These are phyloP conservation scores for Arabis alpina DNA, from an alignment of 345 rosid genomes.

Conservation along the genomic window DNA sequence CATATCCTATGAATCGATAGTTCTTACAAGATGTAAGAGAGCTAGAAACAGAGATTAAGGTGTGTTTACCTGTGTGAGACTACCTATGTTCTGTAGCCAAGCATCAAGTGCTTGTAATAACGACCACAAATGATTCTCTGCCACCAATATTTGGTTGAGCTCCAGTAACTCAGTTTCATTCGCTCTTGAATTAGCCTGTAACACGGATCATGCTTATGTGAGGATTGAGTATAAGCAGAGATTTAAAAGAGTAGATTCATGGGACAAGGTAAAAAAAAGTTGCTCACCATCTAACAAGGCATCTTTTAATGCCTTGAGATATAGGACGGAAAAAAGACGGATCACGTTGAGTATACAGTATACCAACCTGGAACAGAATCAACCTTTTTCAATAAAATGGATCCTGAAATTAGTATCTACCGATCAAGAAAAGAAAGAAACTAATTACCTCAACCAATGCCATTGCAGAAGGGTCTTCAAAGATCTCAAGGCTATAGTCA, in stretches of 20 bases:
- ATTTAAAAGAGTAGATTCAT: slow-evolving; percentile 16
- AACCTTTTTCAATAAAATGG: neutral
- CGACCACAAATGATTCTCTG: slow-evolving; percentile 80
- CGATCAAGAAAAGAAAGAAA: slow-evolving; percentile 2
- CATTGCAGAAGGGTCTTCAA: slow-evolving; percentile 86
- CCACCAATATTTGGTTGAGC: slow-evolving; percentile 60
- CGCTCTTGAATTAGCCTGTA: slow-evolving; percentile 81
- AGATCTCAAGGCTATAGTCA: slow-evolving; percentile 83
- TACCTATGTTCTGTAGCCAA: slow-evolving; percentile 47
- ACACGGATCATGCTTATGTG: neutral
- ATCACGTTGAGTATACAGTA: slow-evolving; percentile 87
- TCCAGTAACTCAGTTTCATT: slow-evolving; percentile 61
- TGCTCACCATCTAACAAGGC: slow-evolving; percentile 88
- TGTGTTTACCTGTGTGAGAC: slow-evolving; percentile 33
- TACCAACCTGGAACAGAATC: slow-evolving; percentile 65
- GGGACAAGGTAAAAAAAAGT: slow-evolving; percentile 16
- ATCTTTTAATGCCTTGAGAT: slow-evolving; percentile 82
- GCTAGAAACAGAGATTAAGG: slow-evolving; percentile 21
- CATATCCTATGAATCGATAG: too few relatives aligned
- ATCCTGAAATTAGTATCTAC: neutral
- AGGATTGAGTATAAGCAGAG: slow-evolving; percentile 2
- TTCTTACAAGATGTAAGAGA: slow-evolving; percentile 3
- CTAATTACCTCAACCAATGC: slow-evolving; percentile 76
- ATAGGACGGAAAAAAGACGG: slow-evolving; percentile 87
- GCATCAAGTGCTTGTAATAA: slow-evolving; percentile 91